A percentile compares a stretch with the other conserved stretches of the same genome.
Conservation (phyloP, 345 rosid species). For the Barbarea vulgaris region DNA sequence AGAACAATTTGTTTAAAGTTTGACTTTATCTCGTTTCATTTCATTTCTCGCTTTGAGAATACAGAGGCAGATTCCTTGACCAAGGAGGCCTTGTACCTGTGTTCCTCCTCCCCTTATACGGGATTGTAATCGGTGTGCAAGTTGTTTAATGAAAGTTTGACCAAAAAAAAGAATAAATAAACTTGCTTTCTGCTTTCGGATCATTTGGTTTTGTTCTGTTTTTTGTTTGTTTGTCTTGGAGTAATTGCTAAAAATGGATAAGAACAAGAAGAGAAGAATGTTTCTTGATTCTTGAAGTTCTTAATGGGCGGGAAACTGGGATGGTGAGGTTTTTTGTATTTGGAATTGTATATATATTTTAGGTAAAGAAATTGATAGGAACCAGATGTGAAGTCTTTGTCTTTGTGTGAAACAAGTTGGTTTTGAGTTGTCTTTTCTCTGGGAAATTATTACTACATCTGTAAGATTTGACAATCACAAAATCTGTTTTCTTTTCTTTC, state of each 20-base stretch:
- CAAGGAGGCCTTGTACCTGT: too few species aligned
- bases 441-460: not conserved
- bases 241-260: slow-evolving; percentile 1
- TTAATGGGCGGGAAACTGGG: not conserved
- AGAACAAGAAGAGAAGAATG: slow-evolving; percentile 18
- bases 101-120: too few species aligned
- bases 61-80: too few species aligned
- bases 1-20: too few species aligned
- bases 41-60: too few species aligned
- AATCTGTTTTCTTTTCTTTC: not conserved
- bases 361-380: slow-evolving; percentile 24
- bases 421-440: not conserved
- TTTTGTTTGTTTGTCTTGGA: slow-evolving; percentile 16
- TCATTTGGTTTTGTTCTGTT: not conserved
- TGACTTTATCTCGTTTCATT: too few species aligned
- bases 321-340: not conserved
- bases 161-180: not conserved
- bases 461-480: slow-evolving; percentile 10
- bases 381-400: slow-evolving; percentile 28
- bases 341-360: slow-evolving; percentile 5
- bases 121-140: too few species aligned
- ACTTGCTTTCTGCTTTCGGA: not conserved
- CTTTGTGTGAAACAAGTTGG: slow-evolving; percentile 30
- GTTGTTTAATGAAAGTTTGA: too few species aligned
- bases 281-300: slow-evolving; percentile 12